Evolutionary conservation across 768 basidiomycete species (phyloP).

Genomic region (Tylopilus cervinicoccineus): DNA sequence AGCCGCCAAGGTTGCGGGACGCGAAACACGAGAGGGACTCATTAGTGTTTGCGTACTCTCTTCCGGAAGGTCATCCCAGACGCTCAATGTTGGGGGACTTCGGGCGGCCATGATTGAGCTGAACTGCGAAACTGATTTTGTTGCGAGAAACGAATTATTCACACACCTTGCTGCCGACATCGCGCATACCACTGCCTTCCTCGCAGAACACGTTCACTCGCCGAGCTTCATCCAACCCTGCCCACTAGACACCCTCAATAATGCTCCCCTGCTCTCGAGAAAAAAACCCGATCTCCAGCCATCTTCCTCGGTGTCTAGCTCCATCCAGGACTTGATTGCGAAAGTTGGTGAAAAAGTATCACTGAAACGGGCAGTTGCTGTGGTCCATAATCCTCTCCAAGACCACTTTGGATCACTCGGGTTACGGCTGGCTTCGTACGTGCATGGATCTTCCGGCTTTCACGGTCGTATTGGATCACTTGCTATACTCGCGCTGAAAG

Average conservation of each 20-base stretch:
- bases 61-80: conserved; percentile 45
- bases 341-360: conserved; percentile 80
- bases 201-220: conserved; percentile 41
- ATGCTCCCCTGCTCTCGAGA: conserved; percentile 64
- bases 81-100: conserved; percentile 41
- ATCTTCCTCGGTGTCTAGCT: conserved; percentile 49
- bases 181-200: conserved; percentile 77
- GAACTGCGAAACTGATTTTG: conserved; percentile 97
- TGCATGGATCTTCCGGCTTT: conserved; percentile 51
- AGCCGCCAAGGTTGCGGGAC: conserved; percentile 77
- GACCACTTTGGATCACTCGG: conserved; percentile 34
- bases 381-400: conserved; percentile 37
- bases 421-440: conserved; percentile 51
- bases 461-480: conserved; percentile 62
- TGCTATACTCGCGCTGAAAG: conserved; percentile 50
- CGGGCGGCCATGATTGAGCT: conserved; percentile 88
- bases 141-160: conserved; percentile 83
- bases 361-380: conserved; percentile 52
- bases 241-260: conserved; percentile 48
- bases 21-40: conserved; percentile 74
- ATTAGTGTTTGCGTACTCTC: conserved; percentile 75
- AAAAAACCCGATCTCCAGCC: conserved; percentile 29
- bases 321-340: conserved; percentile 67
- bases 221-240: conserved; percentile 43
- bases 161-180: conserved; percentile 71